A percentile compares a stretch with the other conserved stretches of the same genome.
Conservation (phyloP, 1,139 yeast species). For the Scheffersomyces quercinus region DNA sequence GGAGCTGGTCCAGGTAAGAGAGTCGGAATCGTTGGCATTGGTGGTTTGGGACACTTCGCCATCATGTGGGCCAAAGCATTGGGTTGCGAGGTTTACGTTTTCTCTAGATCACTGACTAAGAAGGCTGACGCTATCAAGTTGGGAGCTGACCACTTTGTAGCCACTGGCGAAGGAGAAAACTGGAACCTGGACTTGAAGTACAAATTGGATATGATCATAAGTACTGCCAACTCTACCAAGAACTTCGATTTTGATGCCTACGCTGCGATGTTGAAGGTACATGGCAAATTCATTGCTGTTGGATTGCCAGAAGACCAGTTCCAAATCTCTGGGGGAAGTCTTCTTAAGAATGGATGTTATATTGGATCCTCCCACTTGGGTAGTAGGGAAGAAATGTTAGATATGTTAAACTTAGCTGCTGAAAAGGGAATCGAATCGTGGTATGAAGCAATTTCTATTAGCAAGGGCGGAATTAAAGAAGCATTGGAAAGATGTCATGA, state of each 20-base stretch:
- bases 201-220: conserved; percentile 46
- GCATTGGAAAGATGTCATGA: conserved; percentile 51
- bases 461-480: conserved; percentile 49
- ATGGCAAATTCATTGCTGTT: conserved; percentile 25
- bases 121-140: conserved; percentile 51
- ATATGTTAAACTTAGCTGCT: conserved; percentile 55
- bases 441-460: conserved; percentile 58
- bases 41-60: conserved; percentile 65
- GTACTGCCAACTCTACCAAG: conserved; percentile 49
- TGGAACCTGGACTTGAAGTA: conserved; percentile 36
- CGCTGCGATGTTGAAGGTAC: conserved; percentile 23
- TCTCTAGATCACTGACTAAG: conserved; percentile 51
- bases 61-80: conserved; percentile 56
- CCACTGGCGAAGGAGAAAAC: conserved; percentile 43
- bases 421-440: conserved; percentile 55
- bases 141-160: conserved; percentile 55
- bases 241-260: conserved; percentile 22
- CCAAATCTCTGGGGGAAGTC: conserved; percentile 43
- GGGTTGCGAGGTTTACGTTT: conserved; percentile 59
- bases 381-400: conserved; percentile 54
- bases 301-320: conserved; percentile 35
- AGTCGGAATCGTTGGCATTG: conserved; percentile 59
- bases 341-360: conserved; percentile 45
- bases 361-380: conserved; percentile 49
- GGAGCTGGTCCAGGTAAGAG: conserved; percentile 41